Conservation (phyloP, 805 yeast genomes). For the Lipomyces kockii region DNA sequence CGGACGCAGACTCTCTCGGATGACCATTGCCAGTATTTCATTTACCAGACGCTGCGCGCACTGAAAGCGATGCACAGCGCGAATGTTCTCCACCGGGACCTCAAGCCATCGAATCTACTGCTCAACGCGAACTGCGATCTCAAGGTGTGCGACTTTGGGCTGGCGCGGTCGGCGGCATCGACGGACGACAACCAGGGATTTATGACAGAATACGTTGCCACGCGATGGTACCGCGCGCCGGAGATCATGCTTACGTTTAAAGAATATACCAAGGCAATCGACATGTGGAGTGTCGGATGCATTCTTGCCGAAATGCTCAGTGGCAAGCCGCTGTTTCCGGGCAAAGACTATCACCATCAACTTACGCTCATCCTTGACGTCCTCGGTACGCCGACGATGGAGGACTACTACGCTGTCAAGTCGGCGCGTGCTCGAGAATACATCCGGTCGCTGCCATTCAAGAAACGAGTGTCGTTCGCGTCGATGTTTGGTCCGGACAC, state of each 20-base stretch:
- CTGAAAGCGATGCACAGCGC: slow-evolving; percentile 90
- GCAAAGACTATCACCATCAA: slow-evolving; percentile 92
- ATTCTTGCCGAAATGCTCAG: slow-evolving; percentile 87
- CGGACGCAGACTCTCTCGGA: slow-evolving; percentile 82
- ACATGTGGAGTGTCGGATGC: slow-evolving; percentile 97
- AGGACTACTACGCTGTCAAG: slow-evolving; percentile 60
- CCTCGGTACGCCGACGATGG: slow-evolving; percentile 84
- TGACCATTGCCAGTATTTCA: slow-evolving; percentile 91
- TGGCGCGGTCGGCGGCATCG: slow-evolving; percentile 68
- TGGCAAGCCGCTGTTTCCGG: slow-evolving; percentile 90
- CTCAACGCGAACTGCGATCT: slow-evolving; percentile 92
- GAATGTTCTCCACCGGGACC: slow-evolving; percentile 90
- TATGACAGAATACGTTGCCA: slow-evolving; percentile 97
- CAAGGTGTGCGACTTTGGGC: slow-evolving; percentile 92
- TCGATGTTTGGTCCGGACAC: slow-evolving; percentile 50
- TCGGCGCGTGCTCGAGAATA: slow-evolving; percentile 88
- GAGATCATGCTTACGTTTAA: slow-evolving; percentile 95
- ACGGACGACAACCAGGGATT: slow-evolving; percentile 71
- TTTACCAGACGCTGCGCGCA: slow-evolving; percentile 89
- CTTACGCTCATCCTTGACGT: slow-evolving; percentile 80
- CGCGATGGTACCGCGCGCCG: slow-evolving; percentile 97
- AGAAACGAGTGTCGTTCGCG: slow-evolving; percentile 62
- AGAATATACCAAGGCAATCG: slow-evolving; percentile 92
- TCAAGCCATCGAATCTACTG: slow-evolving; percentile 86
- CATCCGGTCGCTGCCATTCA: slow-evolving; percentile 75